Base-by-base conservation (phyloP, 192 early-diverging fungal genomes). In the Dimargaris xerosporica region DNA sequence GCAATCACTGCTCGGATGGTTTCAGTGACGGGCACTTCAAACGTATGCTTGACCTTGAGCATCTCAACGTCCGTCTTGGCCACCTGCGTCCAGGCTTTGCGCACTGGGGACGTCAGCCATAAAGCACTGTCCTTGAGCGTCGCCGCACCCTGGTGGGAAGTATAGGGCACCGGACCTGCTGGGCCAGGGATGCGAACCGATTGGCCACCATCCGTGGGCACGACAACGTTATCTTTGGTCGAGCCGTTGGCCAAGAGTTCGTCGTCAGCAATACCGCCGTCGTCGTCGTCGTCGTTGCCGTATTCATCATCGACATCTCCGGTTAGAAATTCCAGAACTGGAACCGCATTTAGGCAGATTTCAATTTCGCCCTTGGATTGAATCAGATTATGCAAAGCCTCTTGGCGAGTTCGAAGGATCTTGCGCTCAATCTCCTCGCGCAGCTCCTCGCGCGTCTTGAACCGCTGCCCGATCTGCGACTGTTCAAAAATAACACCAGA, bases 361-460 rank as follows among this genome's bases (percentile, higher is more conserved):
- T 60, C 39, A 43, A 72, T 62, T n/a, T 66, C 50, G 1, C 72
- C 80, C 46, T 73, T 81, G 62, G 85, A 83, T 61, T 79, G 73
- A 44, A 84, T 73, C 64, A 83, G 65, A 26, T 75, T 79, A 65
- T 89, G 87, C 12, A 89, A 58, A 19, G 85, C 80, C 65, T 80
- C 71, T 46, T 80, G 77, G 52, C 75, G 73, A 64, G 78, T 81
- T 58, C 71, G 64, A 42, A 79, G 75, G 11, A 79, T 76, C 45
- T 84, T 67, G 26, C 72, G 75, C 67, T 88, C 81, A 68, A 84
- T 87, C 54, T 80, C 80, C 19, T 77, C 80, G 25, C 78, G 75
- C 64, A 91, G 69, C 72, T 88, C 85, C 51, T 82, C 75, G 31
- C 81, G 68, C 19, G 88, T 80, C 61, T 89, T 86, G 56, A 83